These are phyloP conservation scores for Brasenia schreberi DNA, from an alignment of 164 flowering plant species.

Conservation along the genomic window DNA sequence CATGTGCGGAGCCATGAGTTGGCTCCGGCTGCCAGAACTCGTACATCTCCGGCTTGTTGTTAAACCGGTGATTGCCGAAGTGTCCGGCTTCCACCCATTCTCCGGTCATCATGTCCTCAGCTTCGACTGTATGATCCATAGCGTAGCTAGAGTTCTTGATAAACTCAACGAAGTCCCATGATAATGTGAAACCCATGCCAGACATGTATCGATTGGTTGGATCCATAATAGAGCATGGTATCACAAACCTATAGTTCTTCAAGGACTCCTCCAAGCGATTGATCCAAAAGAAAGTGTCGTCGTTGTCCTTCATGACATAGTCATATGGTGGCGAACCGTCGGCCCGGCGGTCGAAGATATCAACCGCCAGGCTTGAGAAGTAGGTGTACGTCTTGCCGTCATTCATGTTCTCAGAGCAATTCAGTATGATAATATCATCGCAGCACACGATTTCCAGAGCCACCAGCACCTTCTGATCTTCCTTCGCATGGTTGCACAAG, in stretches of 20 bases:
- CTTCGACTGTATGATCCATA: constrained; percentile 39
- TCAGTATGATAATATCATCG: constrained; percentile 52
- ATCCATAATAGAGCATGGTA: constrained; percentile 8
- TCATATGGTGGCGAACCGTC: constrained; percentile 4
- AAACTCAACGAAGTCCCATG: constrained; percentile 89
- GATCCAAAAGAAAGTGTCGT: constrained; percentile 8
- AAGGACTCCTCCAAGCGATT: constrained; percentile 6
- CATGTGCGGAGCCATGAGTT: constrained; percentile 38
- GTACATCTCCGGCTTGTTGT: constrained; percentile 77
- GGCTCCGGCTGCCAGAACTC: constrained; percentile 48
- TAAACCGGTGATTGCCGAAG: constrained; percentile 48
- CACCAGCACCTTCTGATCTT: constrained; percentile 55
- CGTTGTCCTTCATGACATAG: constrained; percentile 15
- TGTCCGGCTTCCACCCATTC: constrained; percentile 54
- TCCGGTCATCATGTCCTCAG: constrained; percentile 66
- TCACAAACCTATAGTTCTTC: constrained; percentile 7
- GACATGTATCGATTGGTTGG: constrained; percentile 8
- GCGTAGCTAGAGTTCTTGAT: constrained; percentile 44
- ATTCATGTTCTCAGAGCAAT: constrained; percentile 56
- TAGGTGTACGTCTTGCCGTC: constrained; percentile 58
- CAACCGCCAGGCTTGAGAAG: constrained; percentile 66
- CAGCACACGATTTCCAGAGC: constrained; percentile 78
- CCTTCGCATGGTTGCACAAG: constrained; percentile 50
- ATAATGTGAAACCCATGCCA: constrained; percentile 53
- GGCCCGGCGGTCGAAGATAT: constrained; percentile 1